Base-by-base conservation (phyloP, 768 basidiomycete genomes). In the Macrolepiota albuminosa region DNA sequence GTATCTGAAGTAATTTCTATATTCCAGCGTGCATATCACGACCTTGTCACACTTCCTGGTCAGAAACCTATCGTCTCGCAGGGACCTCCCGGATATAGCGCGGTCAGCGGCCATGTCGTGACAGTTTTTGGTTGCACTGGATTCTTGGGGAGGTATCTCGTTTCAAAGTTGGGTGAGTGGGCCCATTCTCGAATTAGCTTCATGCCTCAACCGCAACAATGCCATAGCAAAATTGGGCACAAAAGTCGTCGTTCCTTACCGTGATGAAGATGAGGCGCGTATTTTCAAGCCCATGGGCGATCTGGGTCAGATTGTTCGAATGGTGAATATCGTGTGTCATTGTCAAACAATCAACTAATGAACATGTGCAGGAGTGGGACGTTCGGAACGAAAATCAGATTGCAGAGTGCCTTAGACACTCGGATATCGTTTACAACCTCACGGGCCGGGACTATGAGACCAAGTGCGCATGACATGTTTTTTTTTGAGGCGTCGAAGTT, bases 71-170 rank as follows among this genome's bases (percentile, higher is more conserved):
- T 92, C 64, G 78, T 95, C 67, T 82, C 86, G 6, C 78, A 84
- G 64, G 95, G 95, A 21, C 82, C 86, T 55, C 86, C 88, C 55
- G 95, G 89, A 62, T 91, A 93, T 69, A 91, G 90, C 68, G 88
- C 93, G 4, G 87, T 89, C 60, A 87, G 89, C 45, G 97, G 96
- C 3, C 95, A 95, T 75, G 84, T 88, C 40, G 96, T 89, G 45
- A 99, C 97, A 16, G 95, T 98, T 53, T 98, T 99, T 80, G 97
- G 97, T 26, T 91, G 88, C 71, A 97, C 95, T 4, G 93, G 95
- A 6, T 98, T 98, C 73, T 77, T 99, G 60, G 97, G 96, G 48
- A 80, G 95, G 70, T 98, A 98, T 74, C 79, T 98, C 47, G 92
- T 98, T 43, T 84, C 89, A 36, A 98, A 98, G 78, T 84, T 99